Conservation (phyloP, 148 eudicot genomes). For the Tetragonia tetragonoides region DNA sequence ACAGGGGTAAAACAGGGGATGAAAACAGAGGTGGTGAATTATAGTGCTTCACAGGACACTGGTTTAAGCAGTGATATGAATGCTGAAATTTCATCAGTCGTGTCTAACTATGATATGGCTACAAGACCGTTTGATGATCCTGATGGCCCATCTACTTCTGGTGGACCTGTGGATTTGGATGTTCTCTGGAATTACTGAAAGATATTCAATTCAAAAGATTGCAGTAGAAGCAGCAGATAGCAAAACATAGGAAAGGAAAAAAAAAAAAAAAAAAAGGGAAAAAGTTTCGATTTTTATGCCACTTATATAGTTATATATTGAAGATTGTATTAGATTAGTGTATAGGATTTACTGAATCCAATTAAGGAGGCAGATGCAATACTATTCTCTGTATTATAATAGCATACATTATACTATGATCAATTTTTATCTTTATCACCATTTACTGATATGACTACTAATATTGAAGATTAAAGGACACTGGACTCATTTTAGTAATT, state of each 20-base stretch:
- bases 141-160: slow-evolving; percentile 43
- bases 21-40: slow-evolving; percentile 39
- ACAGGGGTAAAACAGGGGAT: slow-evolving; percentile 39
- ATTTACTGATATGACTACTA: not conserved
- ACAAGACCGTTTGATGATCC: slow-evolving; percentile 45
- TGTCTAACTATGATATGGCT: slow-evolving; percentile 46
- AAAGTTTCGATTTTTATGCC: not conserved
- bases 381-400: slow-evolving; percentile 19
- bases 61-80: slow-evolving; percentile 49
- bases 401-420: slow-evolving; percentile 15
- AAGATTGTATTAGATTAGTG: slow-evolving; percentile 20
- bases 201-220: not conserved
- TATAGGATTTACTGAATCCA: slow-evolving; percentile 31
- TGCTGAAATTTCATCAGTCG: slow-evolving; percentile 51
- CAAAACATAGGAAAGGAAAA: slow-evolving; percentile 1
- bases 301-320: slow-evolving; percentile 1
- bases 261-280: slow-evolving; percentile 6
- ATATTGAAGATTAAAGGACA: not conserved
- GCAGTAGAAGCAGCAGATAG: not conserved
- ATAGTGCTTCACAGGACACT: slow-evolving; percentile 53
- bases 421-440: not conserved
- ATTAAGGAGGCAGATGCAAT: slow-evolving; percentile 22
- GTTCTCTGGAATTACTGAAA: slow-evolving; percentile 52
- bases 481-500: no score
- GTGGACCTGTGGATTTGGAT: slow-evolving; percentile 47